phyloP scores from a whole-genome alignment of 2,329 filamentous ascomycete species.

The Fulvia fulva region DNA sequence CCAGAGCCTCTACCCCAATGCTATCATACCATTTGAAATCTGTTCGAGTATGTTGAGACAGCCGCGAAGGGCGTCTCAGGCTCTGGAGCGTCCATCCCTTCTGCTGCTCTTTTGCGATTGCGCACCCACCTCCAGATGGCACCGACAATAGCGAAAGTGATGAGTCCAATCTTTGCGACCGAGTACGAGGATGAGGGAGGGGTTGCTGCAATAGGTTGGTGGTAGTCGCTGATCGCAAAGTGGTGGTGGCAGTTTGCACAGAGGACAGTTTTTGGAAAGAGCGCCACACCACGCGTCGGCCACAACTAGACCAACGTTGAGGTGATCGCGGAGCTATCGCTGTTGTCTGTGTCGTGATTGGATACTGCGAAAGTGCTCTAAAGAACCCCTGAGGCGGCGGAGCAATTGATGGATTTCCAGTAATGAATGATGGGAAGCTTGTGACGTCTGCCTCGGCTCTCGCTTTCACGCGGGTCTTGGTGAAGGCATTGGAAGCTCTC shows the following conservation, averaged over 20 bases:
- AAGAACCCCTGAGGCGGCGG: not conserved
- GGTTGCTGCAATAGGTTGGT: no score
- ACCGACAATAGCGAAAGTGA: constrained; percentile 1
- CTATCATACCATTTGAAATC: constrained; percentile 62
- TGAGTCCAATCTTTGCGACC: not conserved
- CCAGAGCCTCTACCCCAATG: not conserved
- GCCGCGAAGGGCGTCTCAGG: constrained; percentile 90
- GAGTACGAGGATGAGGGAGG: not conserved
- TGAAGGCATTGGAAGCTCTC: not conserved
- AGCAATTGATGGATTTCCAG: not conserved
- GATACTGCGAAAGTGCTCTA: not conserved
- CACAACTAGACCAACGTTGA: not conserved
- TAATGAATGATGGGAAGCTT: not conserved
- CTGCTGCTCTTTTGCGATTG: not conserved
- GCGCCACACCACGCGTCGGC: not conserved
- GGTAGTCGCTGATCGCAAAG: not conserved
- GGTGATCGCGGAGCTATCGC: not conserved
- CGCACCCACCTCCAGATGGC: constrained; percentile 1
- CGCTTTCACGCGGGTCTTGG: not conserved
- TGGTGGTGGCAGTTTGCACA: not conserved
- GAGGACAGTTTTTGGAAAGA: not conserved
- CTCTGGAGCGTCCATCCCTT: constrained; percentile 77
- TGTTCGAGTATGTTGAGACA: constrained; percentile 79
- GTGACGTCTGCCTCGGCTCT: not conserved
- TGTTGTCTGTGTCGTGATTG: not conserved